Conservation (phyloP, 2,329 filamentous ascomycete species). For the Cladophialophora chaetospira region DNA sequence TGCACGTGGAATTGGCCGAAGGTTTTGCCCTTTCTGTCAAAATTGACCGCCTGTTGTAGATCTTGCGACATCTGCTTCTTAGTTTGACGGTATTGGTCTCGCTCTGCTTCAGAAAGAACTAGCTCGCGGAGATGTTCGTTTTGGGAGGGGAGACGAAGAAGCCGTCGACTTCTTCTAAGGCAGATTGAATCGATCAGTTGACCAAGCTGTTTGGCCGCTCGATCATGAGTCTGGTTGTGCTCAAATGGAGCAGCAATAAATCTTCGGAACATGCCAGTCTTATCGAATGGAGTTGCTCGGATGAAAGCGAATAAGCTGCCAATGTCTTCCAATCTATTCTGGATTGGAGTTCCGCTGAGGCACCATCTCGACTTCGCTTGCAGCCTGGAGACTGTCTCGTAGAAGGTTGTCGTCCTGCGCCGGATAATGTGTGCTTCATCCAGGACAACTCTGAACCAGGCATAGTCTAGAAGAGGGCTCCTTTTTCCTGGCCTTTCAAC, state of each 20-base stretch:
- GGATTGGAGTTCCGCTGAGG: slow-evolving; percentile 57
- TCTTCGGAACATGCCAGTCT: slow-evolving; percentile 46
- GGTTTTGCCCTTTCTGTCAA: slow-evolving; percentile 39
- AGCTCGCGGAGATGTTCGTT: slow-evolving; percentile 35
- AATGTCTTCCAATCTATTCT: slow-evolving; percentile 57
- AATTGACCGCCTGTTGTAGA: slow-evolving; percentile 40
- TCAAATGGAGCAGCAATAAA: slow-evolving; percentile 48
- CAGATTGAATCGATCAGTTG: slow-evolving; percentile 38
- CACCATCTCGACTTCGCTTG: slow-evolving; percentile 54
- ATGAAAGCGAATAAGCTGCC: slow-evolving; percentile 56
- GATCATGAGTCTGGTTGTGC: slow-evolving; percentile 32
- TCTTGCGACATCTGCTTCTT: slow-evolving; percentile 42
- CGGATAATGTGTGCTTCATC: slow-evolving; percentile 56
- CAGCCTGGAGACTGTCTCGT: slow-evolving; percentile 48
- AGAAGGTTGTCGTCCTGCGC: slow-evolving; percentile 49
- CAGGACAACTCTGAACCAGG: slow-evolving; percentile 48
- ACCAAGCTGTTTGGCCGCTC: slow-evolving; percentile 31
- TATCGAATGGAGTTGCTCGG: slow-evolving; percentile 46
- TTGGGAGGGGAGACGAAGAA: slow-evolving; percentile 35
- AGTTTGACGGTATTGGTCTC: slow-evolving; percentile 34
- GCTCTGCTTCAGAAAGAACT: slow-evolving; percentile 38
- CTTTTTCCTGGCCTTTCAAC: slow-evolving; percentile 23
- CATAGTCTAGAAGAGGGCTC: slow-evolving; percentile 38
- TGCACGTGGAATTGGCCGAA: slow-evolving; percentile 52
- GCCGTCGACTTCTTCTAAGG: slow-evolving; percentile 18